Evolutionary conservation across 768 basidiomycete species (phyloP).

Genomic region (Tulasnella sp.): DNA sequence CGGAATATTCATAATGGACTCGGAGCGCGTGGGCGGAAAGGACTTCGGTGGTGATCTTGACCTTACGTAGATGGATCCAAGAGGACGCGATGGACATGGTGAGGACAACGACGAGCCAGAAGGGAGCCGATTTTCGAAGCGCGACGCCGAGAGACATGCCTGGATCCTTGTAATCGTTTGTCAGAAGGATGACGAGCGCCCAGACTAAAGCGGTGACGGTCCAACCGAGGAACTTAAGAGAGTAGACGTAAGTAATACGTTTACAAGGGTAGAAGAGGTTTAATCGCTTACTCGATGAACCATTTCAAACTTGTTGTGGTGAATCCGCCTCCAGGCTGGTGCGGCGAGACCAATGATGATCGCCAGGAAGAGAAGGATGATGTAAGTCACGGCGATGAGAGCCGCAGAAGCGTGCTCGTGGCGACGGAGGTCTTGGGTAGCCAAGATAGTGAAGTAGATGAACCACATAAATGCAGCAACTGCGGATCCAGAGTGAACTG

Average conservation of each 20-base stretch:
- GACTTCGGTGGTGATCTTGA: slow-evolving; percentile 41
- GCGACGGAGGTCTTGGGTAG: slow-evolving; percentile 2
- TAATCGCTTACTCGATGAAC: slow-evolving; percentile 32
- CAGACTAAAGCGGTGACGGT: slow-evolving; percentile 41
- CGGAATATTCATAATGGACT: slow-evolving; percentile 46
- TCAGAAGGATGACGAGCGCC: slow-evolving; percentile 44
- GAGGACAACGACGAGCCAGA: slow-evolving; percentile 46
- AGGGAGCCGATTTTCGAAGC: slow-evolving; percentile 35
- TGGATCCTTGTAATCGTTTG: slow-evolving; percentile 39
- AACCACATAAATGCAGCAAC: slow-evolving; percentile 17
- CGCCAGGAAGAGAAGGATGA: slow-evolving; percentile 38
- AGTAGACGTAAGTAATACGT: not conserved
- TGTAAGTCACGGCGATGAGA: slow-evolving; percentile 8
- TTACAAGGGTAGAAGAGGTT: not conserved
- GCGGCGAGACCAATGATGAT: slow-evolving; percentile 43
- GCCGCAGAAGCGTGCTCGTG: slow-evolving; percentile 10
- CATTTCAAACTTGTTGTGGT: slow-evolving; percentile 44
- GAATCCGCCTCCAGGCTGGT: slow-evolving; percentile 36
- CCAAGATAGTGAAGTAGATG: slow-evolving; percentile 17
- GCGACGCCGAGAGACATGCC: slow-evolving; percentile 33
- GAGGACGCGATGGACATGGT: slow-evolving; percentile 47
- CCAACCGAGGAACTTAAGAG: slow-evolving; percentile 39
- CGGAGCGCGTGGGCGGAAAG: slow-evolving; percentile 48
- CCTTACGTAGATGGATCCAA: slow-evolving; percentile 47
- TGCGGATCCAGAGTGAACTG: slow-evolving; percentile 17